A percentile compares a stretch with the other conserved stretches of the same genome.
Conservation (phyloP, 345 rosid genomes). For the thale cress (Arabidopsis thaliana) region TAIR10.1 NC_003076.8:23144501-23145000, state of each 20-base stretch:
- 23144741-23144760: conserved; percentile 13
- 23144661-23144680: conserved; percentile 40
- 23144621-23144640: conserved; percentile 33
- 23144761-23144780: conserved; percentile 49
- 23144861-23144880: not conserved
- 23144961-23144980: conserved; percentile 44
- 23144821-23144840: conserved; percentile 50
- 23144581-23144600: conserved; percentile 11
- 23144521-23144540: not conserved
- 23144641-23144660: conserved; percentile 46
- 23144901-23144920: conserved; percentile 37
- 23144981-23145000: conserved; percentile 48
- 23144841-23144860: conserved; percentile 44
- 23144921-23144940: conserved; percentile 45
- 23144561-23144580: not conserved
- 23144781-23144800: conserved; percentile 49
- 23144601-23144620: conserved; percentile 1
- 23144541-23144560: not conserved
- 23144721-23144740: conserved; percentile 15
- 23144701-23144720: conserved; percentile 45
- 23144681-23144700: conserved; percentile 45
- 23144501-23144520: not conserved
- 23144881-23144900: not conserved
- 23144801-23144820: conserved; percentile 52
- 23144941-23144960: conserved; percentile 49